Base-by-base conservation (phyloP, 225 moss, liverwort and hornwort genomes). In the Straminergon stramineum region DNA sequence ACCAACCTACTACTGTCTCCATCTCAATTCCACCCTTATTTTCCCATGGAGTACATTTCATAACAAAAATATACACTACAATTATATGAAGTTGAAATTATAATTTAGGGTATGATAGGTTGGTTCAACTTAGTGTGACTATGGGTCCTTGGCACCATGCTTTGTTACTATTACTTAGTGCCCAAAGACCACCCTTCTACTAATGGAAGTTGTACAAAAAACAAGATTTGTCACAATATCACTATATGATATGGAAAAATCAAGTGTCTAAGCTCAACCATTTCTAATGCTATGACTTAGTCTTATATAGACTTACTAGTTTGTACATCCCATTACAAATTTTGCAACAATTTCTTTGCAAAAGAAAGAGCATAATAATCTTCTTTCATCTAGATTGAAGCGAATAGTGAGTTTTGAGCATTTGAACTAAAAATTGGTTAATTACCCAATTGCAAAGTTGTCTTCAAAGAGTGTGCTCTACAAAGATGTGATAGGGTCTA, bases 401-500 rank as follows among this genome's bases (percentile, higher is more conserved):
- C 15, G 6, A 71, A 41, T 41, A 23, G 8, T 39, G 2, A 41
- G 3, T 15, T 71, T 24, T 8, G 41, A 70, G 15, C 15, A 39
- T 24, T 26, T 15, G 26, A 71, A 41, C 0, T 8, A 1, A 71
- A 69, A 12, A 6, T n/a, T 69, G 22, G 7, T n/a, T 13, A 12
- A 22, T 39, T 60, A 24, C 11, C 4, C 60, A 69, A 24, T 39
- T 70, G 23, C 1, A 1, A 70, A 4, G 70, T 23, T n/a, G 4
- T 23, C 22, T n/a, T 69, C 0, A 1, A 7, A 67, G n/a, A 4
- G 22, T n/a, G 6, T 68, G 11, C 22, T 69, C 7, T n/a, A n/a
- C 0, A 0, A 4, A 69, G 11, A n/a, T 69, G 23, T 0, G 1
- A 21, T n/a, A 69, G 2, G 2, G 5, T 4, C 2, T n/a, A 0